Base-by-base conservation (phyloP, 805 yeast species). In the Cyberlindnera euphorbiiphila region DNA sequence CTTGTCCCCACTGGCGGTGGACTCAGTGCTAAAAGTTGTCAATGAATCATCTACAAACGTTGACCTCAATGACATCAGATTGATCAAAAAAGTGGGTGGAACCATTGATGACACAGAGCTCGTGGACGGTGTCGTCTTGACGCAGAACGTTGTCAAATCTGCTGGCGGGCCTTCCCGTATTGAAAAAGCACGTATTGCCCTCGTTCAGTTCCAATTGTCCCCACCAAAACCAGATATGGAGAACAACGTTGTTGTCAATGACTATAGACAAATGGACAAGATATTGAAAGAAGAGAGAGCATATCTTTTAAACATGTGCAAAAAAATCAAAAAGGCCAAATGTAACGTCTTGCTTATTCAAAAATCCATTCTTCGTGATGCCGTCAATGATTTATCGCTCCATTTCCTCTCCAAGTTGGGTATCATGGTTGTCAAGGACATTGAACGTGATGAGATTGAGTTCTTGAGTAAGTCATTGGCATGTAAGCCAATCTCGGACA, bases 231-330 rank as follows among this genome's bases (percentile, higher is more conserved):
- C 98, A 85, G 71, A 74, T 30, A 54, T 94, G 83, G 98, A 93
- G 68, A 93, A 93, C 64, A 91, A 89, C 59, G 91, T 93, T 34
- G 95, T 93, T 41, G 98, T 93, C 38, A 93, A 85, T 59, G 99
- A 93, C 64, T 93, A 93, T 69, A 78, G 98, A 65, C 98, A 93
- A 66, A 93, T 93, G 99, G 99, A 93, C 65, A 93, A 91, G 68
- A 93, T 93, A 52, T 72, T 93, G 59, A 93, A 94, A 60, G 99
- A 93, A 66, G 98, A 93, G 71, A 81, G 99, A 61, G 93, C 96
- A 20, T 93, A 93, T 60, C 68, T 93, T 57, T 74, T 93, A 59
- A 91, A 91, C 62, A 85, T 93, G 60, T 89, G 96, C 71, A 93
- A 93, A 65, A 87, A 86, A 60, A 87, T 93, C 66, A 93, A 94